Evolutionary conservation across 2,329 filamentous ascomycete species (phyloP).

Genomic region (Cryphonectria nitschkei): DNA sequence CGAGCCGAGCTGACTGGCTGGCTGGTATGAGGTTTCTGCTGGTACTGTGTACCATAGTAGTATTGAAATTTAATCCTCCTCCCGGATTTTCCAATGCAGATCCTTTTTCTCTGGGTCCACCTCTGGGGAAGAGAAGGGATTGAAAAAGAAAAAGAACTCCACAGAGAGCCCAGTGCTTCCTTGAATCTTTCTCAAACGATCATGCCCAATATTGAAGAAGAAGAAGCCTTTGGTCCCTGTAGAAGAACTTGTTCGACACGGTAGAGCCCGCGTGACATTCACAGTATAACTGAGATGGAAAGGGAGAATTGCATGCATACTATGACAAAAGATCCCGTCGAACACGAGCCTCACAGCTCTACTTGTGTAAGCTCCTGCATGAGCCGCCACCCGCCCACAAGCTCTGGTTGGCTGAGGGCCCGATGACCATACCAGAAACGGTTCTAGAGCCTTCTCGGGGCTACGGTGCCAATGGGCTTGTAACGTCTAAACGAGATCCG

Average conservation of each 20-base stretch:
- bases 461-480: neutral
- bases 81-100: neutral
- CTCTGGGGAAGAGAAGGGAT: no score
- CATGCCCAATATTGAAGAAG: neutral
- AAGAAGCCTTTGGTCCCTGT: neutral
- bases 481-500: slow-evolving; percentile 10
- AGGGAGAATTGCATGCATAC: neutral
- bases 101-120: neutral
- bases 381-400: neutral
- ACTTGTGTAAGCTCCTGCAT: neutral
- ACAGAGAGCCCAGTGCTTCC: neutral
- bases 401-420: neutral
- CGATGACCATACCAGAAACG: neutral
- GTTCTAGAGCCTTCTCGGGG: neutral
- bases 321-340: neutral
- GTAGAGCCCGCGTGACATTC: neutral
- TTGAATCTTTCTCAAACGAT: neutral
- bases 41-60: neutral
- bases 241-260: neutral
- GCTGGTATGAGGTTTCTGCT: neutral
- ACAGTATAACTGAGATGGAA: no score
- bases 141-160: neutral
- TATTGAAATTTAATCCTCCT: neutral
- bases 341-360: slow-evolving; percentile 1
- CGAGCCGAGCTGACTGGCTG: neutral